phyloP scores from a whole-genome alignment of 805 yeast species.

The Candida qinlingensis region DNA sequence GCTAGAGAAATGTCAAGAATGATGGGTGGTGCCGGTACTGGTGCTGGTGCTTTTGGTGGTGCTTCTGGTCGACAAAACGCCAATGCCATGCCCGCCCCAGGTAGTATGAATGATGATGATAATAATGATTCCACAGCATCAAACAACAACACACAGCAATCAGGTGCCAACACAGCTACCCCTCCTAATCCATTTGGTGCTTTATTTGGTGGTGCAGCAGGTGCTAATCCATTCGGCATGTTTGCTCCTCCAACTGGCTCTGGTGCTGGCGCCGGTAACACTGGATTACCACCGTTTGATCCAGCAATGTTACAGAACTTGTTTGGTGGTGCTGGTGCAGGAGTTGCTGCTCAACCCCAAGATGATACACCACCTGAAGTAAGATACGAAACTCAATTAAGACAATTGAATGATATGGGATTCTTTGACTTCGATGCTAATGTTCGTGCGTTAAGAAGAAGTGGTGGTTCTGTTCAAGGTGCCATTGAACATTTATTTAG shows the following conservation, averaged over 20 bases:
- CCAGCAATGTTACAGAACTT: slow-evolving; percentile 43
- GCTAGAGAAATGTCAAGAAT: slow-evolving; percentile 71
- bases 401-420: slow-evolving; percentile 79
- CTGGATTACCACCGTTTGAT: slow-evolving; percentile 38
- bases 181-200: slow-evolving; percentile 7
- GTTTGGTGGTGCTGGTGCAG: slow-evolving; percentile 36
- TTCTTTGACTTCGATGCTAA: slow-evolving; percentile 90
- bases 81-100: slow-evolving; percentile 45
- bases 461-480: slow-evolving; percentile 97
- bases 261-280: slow-evolving; percentile 20
- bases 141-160: slow-evolving; percentile 10
- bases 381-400: slow-evolving; percentile 62
- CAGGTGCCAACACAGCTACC: slow-evolving; percentile 10
- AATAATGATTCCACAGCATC: slow-evolving; percentile 25
- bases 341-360: slow-evolving; percentile 18
- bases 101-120: slow-evolving; percentile 24
- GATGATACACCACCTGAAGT: slow-evolving; percentile 79
- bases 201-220: slow-evolving; percentile 15
- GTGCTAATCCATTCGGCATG: slow-evolving; percentile 39
- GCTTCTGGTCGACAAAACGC: slow-evolving; percentile 16
- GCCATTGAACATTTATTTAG: slow-evolving; percentile 84
- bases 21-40: slow-evolving; percentile 28
- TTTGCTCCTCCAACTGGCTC: slow-evolving; percentile 24
- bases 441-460: slow-evolving; percentile 85
- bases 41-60: slow-evolving; percentile 24